Percentiles rank a stretch among this genome's conserved stretches.
Evolutionary conservation across 345 rosid genomes (phyloP).

Genomic region (Euphorbia peplus): DNA sequence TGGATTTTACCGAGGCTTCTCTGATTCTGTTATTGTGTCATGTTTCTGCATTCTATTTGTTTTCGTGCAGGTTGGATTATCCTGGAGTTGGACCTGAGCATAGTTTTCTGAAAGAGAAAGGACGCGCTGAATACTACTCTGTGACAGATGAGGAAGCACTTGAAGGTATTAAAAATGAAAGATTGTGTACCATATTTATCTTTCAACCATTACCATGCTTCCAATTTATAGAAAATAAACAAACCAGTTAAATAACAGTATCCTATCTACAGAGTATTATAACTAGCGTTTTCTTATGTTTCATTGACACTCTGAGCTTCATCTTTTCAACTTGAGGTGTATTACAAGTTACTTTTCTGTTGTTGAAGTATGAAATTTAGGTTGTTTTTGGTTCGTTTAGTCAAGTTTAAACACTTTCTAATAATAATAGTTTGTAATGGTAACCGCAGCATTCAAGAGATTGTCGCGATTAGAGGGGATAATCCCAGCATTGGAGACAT

Average conservation of each 20-base stretch:
- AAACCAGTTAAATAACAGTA: not conserved
- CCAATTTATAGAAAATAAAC: not conserved
- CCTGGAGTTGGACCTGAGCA: slow-evolving; percentile 99
- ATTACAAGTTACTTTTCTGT: not conserved
- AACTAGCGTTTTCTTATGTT: not conserved
- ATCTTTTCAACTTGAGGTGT: not conserved
- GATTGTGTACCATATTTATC: not conserved
- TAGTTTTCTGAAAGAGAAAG: slow-evolving; percentile 80
- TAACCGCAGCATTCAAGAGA: slow-evolving; percentile 74
- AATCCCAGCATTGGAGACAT: slow-evolving; percentile 86
- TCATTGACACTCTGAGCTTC: not conserved
- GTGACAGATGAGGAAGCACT: slow-evolving; percentile 86
- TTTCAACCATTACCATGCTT: not conserved
- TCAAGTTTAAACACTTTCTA: not conserved
- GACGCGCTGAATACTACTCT: slow-evolving; percentile 76
- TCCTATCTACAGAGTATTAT: not conserved
- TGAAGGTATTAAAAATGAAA: slow-evolving; percentile 48
- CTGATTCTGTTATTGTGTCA: not conserved
- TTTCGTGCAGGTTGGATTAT: slow-evolving; percentile 73
- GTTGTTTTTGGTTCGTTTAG: not conserved
- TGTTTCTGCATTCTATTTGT: not conserved
- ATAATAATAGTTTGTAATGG: not conserved
- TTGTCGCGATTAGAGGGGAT: slow-evolving; percentile 76
- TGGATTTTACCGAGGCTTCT: slow-evolving; percentile 2
- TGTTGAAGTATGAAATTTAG: not conserved